A percentile compares a stretch with the other conserved stretches of the same genome.
Evolutionary conservation across 192 early-diverging fungal genomes (phyloP).

Genomic region (Linnemannia hyalina): DNA sequence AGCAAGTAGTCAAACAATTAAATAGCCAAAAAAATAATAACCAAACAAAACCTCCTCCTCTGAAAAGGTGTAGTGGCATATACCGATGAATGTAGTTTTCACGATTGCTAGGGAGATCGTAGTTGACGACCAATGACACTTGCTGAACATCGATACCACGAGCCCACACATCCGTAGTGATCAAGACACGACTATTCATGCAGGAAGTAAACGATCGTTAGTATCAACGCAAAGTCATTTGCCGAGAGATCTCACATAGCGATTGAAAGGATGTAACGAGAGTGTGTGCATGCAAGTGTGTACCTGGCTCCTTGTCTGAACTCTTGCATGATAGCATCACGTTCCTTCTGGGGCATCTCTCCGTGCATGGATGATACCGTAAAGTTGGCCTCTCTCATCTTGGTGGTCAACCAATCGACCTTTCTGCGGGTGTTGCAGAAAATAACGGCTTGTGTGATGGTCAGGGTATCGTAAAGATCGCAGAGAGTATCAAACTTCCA

Average conservation of each 20-base stretch:
- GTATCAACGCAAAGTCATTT: not conserved
- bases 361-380: slow-evolving; percentile 99
- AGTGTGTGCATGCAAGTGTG: slow-evolving; percentile 54
- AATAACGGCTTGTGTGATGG: slow-evolving; percentile 98
- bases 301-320: slow-evolving; percentile 92
- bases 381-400: slow-evolving; percentile 97
- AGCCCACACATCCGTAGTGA: slow-evolving; percentile 98
- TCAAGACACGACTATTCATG: slow-evolving; percentile 86
- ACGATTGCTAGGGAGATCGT: slow-evolving; percentile 95
- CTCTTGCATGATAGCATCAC: slow-evolving; percentile 97
- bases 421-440: slow-evolving; percentile 98
- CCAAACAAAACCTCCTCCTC: not conserved
- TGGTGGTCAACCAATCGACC: slow-evolving; percentile 97
- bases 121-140: slow-evolving; percentile 97
- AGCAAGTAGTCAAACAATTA: not conserved
- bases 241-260: too few relatives aligned
- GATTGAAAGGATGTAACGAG: too few relatives aligned
- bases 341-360: slow-evolving; percentile 98
- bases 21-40: not conserved
- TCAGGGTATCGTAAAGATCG: slow-evolving; percentile 96
- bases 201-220: not conserved
- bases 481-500: slow-evolving; percentile 99
- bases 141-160: slow-evolving; percentile 99
- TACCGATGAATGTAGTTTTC: slow-evolving; percentile 97
- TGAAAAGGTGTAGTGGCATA: not conserved